A percentile compares a stretch with the other conserved stretches of the same genome.
These are phyloP conservation scores for Penicillium malachiteum DNA, from an alignment of 495 filamentous ascomycete species.

Conservation along the genomic window DNA sequence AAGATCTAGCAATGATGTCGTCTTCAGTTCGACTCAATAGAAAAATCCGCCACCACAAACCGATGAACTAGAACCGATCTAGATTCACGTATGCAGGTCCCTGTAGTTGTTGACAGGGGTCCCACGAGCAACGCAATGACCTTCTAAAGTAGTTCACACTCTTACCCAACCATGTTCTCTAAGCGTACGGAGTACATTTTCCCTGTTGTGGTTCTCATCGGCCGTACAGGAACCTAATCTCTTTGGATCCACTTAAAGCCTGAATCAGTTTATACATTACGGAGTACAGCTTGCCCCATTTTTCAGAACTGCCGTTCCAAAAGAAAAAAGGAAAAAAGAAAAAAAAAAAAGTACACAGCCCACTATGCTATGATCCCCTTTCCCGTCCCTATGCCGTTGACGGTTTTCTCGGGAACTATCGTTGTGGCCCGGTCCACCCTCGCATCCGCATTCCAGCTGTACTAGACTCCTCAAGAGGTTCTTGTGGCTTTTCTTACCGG, in stretches of 20 bases:
- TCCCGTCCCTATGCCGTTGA: constrained; percentile 14
- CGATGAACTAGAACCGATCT: not conserved
- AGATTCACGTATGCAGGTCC: not conserved
- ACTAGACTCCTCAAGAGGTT: constrained; percentile 12
- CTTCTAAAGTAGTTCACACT: constrained; percentile 9
- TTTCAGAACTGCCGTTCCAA: not conserved
- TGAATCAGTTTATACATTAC: no score
- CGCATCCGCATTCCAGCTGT: constrained; percentile 24
- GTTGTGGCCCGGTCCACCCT: constrained; percentile 19
- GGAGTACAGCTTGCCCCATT: not conserved
- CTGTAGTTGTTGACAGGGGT: constrained; percentile 3
- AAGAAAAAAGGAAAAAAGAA: not conserved
- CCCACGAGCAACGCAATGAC: constrained; percentile 14
- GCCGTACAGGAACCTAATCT: constrained; percentile 28
- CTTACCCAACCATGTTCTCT: constrained; percentile 14
- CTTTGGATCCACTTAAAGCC: not conserved
- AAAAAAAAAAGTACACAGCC: not conserved
- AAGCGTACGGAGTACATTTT: constrained; percentile 5
- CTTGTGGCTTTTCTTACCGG: constrained; percentile 21
- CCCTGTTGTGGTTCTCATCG: constrained; percentile 13
- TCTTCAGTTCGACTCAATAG: not conserved
- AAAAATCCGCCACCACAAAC: not conserved
- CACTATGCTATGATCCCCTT: not conserved
- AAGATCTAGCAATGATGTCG: not conserved
- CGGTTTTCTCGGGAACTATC: constrained; percentile 28